Evolutionary conservation across 495 filamentous ascomycete species (phyloP).

Genomic region (Parachaetomium inaequale): DNA sequence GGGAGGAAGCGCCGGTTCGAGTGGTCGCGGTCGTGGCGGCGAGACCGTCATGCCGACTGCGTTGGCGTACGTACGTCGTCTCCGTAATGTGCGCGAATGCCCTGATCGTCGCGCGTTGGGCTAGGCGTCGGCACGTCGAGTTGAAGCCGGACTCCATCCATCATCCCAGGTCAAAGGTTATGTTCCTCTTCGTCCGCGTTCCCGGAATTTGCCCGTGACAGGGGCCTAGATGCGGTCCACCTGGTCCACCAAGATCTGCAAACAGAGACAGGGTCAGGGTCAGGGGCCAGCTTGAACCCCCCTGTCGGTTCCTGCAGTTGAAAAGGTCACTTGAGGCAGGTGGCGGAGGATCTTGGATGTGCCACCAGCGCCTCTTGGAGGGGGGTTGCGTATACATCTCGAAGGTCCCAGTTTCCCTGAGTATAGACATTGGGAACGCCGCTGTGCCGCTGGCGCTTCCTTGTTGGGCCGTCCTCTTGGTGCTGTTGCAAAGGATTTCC

Average conservation of each 20-base stretch:
- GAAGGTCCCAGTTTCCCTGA: too few species aligned
- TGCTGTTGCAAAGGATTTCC: too few species aligned
- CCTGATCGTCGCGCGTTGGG: not conserved
- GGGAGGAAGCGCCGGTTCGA: conserved; percentile 7
- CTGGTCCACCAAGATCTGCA: not conserved
- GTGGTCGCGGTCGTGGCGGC: not conserved
- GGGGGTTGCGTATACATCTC: not conserved
- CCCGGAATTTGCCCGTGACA: not conserved
- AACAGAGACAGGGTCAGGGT: not conserved
- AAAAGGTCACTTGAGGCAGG: not conserved
- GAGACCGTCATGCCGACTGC: not conserved
- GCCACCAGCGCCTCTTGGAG: not conserved
- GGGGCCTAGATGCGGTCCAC: not conserved
- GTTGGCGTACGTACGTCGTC: not conserved
- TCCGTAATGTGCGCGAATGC: too few species aligned
- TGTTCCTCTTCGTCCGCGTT: not conserved
- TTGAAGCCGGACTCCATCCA: not conserved
- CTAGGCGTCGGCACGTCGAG: not conserved
- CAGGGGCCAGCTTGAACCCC: not conserved
- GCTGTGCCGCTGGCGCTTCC: not conserved
- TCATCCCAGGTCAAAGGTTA: not conserved
- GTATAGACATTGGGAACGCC: not conserved
- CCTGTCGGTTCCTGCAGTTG: not conserved
- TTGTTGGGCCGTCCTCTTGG: too few species aligned
- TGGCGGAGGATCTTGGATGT: not conserved